phyloP scores from a whole-genome alignment of 805 yeast species.

The Kodamaea hsintzibuensis region DNA sequence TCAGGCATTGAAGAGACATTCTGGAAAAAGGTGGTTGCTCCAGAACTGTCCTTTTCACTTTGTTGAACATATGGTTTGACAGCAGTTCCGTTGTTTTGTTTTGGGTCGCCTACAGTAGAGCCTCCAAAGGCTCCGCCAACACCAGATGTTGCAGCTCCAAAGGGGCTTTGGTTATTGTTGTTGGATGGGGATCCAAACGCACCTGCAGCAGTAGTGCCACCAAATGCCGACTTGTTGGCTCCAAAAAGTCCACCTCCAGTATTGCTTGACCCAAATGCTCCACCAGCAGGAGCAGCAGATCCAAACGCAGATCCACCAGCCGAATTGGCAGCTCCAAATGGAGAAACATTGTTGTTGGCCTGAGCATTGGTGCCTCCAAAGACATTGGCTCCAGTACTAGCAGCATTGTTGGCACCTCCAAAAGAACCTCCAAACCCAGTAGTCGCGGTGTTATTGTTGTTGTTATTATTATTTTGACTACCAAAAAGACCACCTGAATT shows the following conservation, averaged over 20 bases:
- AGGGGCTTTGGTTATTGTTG: slow-evolving; percentile 12
- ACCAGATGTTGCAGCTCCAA: slow-evolving; percentile 17
- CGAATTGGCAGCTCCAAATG: slow-evolving; percentile 28
- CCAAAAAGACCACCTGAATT: slow-evolving; percentile 20
- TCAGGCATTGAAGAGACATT: slow-evolving; percentile 88
- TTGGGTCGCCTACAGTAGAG: slow-evolving; percentile 21
- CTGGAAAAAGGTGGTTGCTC: slow-evolving; percentile 62
- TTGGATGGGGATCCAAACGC: slow-evolving; percentile 14
- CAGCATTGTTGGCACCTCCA: slow-evolving; percentile 19
- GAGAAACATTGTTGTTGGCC: slow-evolving; percentile 21
- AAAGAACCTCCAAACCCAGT: slow-evolving; percentile 21
- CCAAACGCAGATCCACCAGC: slow-evolving; percentile 37
- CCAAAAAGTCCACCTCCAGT: slow-evolving; percentile 28
- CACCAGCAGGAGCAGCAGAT: slow-evolving; percentile 16
- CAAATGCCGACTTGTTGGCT: slow-evolving; percentile 20
- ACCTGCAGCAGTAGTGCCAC: slow-evolving; percentile 16
- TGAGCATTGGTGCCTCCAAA: slow-evolving; percentile 10
- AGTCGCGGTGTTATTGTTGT: slow-evolving; percentile 10
- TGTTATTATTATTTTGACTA: slow-evolving; percentile 11
- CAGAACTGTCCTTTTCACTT: slow-evolving; percentile 69
- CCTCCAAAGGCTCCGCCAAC: slow-evolving; percentile 17
- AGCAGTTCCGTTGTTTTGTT: slow-evolving; percentile 65
- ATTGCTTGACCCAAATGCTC: slow-evolving; percentile 14
- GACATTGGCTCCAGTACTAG: neutral
- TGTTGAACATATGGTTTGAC: slow-evolving; percentile 66